Base-by-base conservation (phyloP, 2,329 filamentous ascomycete species). In the Didymella arachidicola region DNA sequence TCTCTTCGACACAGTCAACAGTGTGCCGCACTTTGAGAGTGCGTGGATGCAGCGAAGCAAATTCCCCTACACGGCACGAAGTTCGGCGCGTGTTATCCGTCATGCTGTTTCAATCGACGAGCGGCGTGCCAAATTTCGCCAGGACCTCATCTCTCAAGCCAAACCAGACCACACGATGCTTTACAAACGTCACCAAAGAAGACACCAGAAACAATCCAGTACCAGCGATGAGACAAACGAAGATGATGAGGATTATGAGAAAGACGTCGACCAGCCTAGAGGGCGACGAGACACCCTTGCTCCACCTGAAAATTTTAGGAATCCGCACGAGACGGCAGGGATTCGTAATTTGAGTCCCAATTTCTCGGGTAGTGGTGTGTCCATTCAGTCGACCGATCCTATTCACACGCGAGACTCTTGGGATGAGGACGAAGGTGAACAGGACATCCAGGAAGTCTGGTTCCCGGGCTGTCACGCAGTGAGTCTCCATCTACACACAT, bases 1-100 rank as follows among this genome's bases (percentile, higher is more conserved):
- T 0, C 81, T 95, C 0, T 95, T 94, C 62, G 91, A 94, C 66
- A 93, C 90, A 0, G 91, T 94, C 62, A 93, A 93, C 68, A 91
- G 88, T 14, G 90, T 93, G 0, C 90, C 90, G 1, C 83, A 85
- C 3, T 95, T 95, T 59, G 91, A 95, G 75, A 85, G 81, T 44
- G 83, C 80, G 2, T 91, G 88, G 86, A 93, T 94, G 89, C 86
- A 91, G 70, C 85, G 91, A 36, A 91, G 63, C 57, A 92, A 89
- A 71, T 92, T 92, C 41, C 90, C 90, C 0, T 90, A 89, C 70
- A 84, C 83, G 0, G 83, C 84, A 19, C 79, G 81, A 55, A 83
- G 81, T 63, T 82, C 83, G 3, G 83, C 84, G 4, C 80, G 77
- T 49, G 83, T 89, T 0, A 87, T 91, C 51, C 83, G 89, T 0